Conservation (phyloP, 2,329 filamentous ascomycete species). For the Coniella lustricola region DNA sequence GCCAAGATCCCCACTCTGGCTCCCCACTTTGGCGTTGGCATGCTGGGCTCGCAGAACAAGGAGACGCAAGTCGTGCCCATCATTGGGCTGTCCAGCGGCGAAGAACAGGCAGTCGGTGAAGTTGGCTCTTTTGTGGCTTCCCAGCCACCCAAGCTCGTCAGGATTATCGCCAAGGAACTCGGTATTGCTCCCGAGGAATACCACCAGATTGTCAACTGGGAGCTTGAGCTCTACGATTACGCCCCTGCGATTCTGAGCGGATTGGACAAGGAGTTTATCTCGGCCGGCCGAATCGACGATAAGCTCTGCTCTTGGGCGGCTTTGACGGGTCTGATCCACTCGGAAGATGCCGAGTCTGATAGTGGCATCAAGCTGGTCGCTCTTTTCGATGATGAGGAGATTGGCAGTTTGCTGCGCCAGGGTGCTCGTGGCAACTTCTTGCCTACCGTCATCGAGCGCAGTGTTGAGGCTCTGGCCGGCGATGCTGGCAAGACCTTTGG, state of each 20-base stretch:
- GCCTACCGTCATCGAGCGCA: slow-evolving; percentile 70
- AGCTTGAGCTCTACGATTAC: slow-evolving; percentile 87
- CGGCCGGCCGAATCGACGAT: slow-evolving; percentile 90
- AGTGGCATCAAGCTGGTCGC: slow-evolving; percentile 81
- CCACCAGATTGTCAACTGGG: slow-evolving; percentile 83
- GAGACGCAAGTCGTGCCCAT: slow-evolving; percentile 95
- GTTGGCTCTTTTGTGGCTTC: slow-evolving; percentile 69
- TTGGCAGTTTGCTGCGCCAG: slow-evolving; percentile 83
- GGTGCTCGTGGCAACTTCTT: slow-evolving; percentile 88
- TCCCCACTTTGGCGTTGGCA: slow-evolving; percentile 81
- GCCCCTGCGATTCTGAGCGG: slow-evolving; percentile 81
- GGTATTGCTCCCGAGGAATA: slow-evolving; percentile 55
- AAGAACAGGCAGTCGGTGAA: slow-evolving; percentile 46
- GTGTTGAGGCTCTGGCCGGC: slow-evolving; percentile 60
- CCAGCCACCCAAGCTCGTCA: slow-evolving; percentile 79
- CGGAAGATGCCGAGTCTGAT: slow-evolving; percentile 47
- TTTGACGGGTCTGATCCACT: slow-evolving; percentile 71
- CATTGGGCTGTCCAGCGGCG: slow-evolving; percentile 67
- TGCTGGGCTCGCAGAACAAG: slow-evolving; percentile 62
- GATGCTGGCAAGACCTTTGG: slow-evolving; percentile 40
- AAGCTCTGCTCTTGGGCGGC: slow-evolving; percentile 96
- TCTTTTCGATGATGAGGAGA: slow-evolving; percentile 97
- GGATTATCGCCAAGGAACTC: slow-evolving; percentile 73
- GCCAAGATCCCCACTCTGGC: slow-evolving; percentile 87
- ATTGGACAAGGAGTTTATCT: slow-evolving; percentile 88